Evolutionary conservation across 305 asterid species (phyloP).

Genomic region (Fraxinus greggii): DNA sequence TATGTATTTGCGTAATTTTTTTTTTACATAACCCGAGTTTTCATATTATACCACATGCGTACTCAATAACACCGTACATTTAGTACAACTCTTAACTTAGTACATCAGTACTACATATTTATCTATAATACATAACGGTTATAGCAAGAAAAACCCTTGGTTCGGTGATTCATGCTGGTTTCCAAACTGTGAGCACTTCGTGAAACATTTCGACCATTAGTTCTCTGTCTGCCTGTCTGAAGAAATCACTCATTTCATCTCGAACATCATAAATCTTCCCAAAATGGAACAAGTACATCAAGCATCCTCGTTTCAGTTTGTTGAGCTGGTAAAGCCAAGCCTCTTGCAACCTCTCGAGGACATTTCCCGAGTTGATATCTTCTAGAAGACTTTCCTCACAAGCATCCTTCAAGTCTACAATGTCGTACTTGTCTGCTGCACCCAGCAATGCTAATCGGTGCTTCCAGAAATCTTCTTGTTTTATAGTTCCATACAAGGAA

Average conservation of each 20-base stretch:
- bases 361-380: conserved; percentile 81
- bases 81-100: neutral
- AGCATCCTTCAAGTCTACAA: conserved; percentile 68
- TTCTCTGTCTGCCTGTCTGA: conserved; percentile 79
- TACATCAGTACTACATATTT: neutral
- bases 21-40: neutral
- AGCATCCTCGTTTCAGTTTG: conserved; percentile 78
- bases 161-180: conserved; percentile 44
- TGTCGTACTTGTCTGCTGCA: conserved; percentile 84
- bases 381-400: conserved; percentile 87
- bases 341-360: conserved; percentile 88
- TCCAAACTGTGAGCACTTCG: conserved; percentile 88
- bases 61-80: neutral
- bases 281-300: conserved; percentile 82
- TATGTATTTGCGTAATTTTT: neutral
- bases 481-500: conserved; percentile 83
- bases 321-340: conserved; percentile 90
- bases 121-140: neutral
- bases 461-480: conserved; percentile 84
- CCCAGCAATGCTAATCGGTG: conserved; percentile 75
- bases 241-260: conserved; percentile 75
- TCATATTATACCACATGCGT: too few species aligned
- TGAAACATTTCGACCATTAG: conserved; percentile 87
- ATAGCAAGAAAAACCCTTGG: neutral
- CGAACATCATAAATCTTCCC: conserved; percentile 90